Base-by-base conservation (phyloP, 1,284 basidiomycete genomes). In the Microbotryum silenes-acaulis region DNA sequence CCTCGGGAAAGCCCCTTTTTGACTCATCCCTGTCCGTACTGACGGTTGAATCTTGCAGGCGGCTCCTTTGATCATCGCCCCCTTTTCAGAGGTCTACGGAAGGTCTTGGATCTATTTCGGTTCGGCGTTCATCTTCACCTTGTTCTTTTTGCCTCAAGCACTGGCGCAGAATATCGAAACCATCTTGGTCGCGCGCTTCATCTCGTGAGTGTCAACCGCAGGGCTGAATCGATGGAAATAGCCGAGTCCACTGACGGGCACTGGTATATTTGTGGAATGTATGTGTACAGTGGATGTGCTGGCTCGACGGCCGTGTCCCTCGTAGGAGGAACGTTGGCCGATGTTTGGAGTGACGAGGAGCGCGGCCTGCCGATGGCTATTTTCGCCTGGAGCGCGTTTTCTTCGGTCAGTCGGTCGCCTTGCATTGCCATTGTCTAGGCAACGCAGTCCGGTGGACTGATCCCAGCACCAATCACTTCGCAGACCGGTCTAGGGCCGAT, bases 131-230 rank as follows among this genome's bases (percentile, higher is more conserved):
- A 67, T 76, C 27, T 84, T 84, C 74, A 82, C 82, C 1, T 64
- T 86, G 2, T 81, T 85, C 63, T 80, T 81, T 65, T 76, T 87
- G 33, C 84, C 84, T 3, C 83, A 85, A 76, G 81, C 82, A 0
- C 78, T 87, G 10, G 85, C 85, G 0, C 77, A 76, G n/a, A 85
- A 87, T 70, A 82, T 87, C 48, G 75, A 80, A 58, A 85, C 84
- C 0, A 75, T 88, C 2, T 76, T 87, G 10, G 75, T 85, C 48
- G 83, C 81, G 0, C 81, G 87, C 5, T 87, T 87, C 74, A 72
- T 89, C 14, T 78, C 51, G 55, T 56, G 55, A 33, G 55, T 42
- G 37, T 12, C 37, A 18, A 18, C 37, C 0, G 8, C 7, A 31
- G 31, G 31, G 31, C 31, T 1, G 9, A 31, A 31, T 31, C 37